phyloP scores from a whole-genome alignment of 2,329 filamentous ascomycete species.

The Penicillium sp. region DNA sequence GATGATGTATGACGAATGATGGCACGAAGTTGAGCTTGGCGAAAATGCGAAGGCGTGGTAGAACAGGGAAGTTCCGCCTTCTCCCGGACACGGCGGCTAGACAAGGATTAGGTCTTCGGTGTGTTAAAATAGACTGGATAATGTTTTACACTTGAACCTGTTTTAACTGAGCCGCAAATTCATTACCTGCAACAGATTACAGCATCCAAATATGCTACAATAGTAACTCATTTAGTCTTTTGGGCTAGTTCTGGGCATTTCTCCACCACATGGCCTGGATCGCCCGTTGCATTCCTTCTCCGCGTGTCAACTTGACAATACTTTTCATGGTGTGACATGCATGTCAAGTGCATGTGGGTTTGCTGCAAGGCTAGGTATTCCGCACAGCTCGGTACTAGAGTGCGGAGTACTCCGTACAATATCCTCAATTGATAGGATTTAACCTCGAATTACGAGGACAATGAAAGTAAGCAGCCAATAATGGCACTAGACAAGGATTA shows the following conservation, averaged over 20 bases:
- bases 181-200: neutral
- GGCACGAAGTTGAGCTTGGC: constrained; percentile 48
- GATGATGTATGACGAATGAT: constrained; percentile 44
- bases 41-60: constrained; percentile 47
- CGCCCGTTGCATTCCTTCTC: neutral
- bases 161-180: neutral
- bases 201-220: neutral
- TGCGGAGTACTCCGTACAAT: no score
- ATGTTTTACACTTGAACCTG: neutral
- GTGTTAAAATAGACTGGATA: neutral
- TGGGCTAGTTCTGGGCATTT: neutral
- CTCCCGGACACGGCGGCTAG: constrained; percentile 41
- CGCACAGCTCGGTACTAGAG: neutral
- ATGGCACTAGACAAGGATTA: neutral
- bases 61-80: constrained; percentile 51
- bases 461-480: neutral
- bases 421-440: neutral
- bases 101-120: neutral
- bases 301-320: neutral
- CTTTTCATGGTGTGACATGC: neutral
- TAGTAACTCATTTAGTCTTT: neutral
- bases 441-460: neutral
- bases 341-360: neutral
- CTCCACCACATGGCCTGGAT: neutral
- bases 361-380: neutral